Percentiles rank a stretch among this genome's conserved stretches.
Conservation (phyloP, 257 asterid species). For the Thymus mandschuricus region DNA sequence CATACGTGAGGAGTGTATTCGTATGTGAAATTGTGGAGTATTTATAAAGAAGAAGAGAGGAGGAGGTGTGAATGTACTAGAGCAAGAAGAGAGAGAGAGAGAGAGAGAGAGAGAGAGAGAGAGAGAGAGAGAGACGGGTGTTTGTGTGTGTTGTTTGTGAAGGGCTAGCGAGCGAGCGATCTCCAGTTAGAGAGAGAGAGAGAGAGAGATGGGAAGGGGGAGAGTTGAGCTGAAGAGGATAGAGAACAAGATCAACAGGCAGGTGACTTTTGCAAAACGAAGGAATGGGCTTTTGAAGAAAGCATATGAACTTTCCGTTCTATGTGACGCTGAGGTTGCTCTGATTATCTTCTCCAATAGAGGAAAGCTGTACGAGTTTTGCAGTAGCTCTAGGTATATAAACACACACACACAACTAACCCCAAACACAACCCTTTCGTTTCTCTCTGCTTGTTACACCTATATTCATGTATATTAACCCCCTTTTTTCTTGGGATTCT, state of each 20-base stretch:
- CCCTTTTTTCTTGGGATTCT: neutral
- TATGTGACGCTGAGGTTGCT: conserved; percentile 95
- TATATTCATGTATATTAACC: conserved; percentile 20
- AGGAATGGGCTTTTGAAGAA: conserved; percentile 94
- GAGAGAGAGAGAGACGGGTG: conserved; percentile 25
- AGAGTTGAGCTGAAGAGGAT: conserved; percentile 92
- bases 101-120: neutral
- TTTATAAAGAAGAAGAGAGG: conserved; percentile 33
- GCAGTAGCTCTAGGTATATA: conserved; percentile 96
- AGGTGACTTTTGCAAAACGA: conserved; percentile 92
- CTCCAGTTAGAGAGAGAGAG: conserved; percentile 30
- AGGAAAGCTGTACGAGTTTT: conserved; percentile 97
- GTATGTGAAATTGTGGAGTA: conserved; percentile 35
- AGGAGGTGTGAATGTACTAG: conserved; percentile 14
- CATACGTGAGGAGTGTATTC: conserved; percentile 26
- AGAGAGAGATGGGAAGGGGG: conserved; percentile 74
- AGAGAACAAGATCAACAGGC: conserved; percentile 96
- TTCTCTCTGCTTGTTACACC: conserved; percentile 12
- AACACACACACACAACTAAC: neutral
- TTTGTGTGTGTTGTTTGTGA: conserved; percentile 25
- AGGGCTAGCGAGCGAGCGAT: conserved; percentile 19
- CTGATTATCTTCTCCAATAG: conserved; percentile 99
- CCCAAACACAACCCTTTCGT: conserved; percentile 30
- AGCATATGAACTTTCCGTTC: conserved; percentile 96
- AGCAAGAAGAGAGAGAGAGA: too few relatives aligned